These are phyloP conservation scores for Aureobasidium sp. DNA, from an alignment of 2,329 filamentous ascomycete genomes.

Conservation along the genomic window DNA sequence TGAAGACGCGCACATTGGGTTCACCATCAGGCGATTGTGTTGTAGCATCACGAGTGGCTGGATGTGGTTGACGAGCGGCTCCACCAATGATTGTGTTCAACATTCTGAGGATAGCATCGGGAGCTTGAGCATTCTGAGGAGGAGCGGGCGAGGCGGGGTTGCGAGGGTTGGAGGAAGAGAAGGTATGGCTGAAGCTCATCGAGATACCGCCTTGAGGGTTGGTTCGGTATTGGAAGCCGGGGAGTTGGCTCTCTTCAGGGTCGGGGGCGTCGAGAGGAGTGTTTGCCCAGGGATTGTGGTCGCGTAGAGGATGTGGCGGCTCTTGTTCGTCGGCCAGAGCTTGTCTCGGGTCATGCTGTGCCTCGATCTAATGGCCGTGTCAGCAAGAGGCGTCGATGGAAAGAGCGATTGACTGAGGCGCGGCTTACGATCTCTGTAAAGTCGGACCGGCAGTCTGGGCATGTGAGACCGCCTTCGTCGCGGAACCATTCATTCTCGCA, in stretches of 20 bases:
- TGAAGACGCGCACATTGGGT: slow-evolving; percentile 2
- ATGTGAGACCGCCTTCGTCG: slow-evolving; percentile 59
- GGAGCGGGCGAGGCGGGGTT: neutral
- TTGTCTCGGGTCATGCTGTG: slow-evolving; percentile 55
- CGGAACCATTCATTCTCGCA: slow-evolving; percentile 76
- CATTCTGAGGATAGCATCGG: slow-evolving; percentile 12
- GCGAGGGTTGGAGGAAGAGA: neutral
- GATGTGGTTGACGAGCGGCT: neutral
- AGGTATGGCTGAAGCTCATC: slow-evolving; percentile 10
- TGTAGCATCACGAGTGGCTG: neutral
- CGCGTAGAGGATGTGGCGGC: slow-evolving; percentile 26
- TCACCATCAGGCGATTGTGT: neutral
- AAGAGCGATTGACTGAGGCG: neutral
- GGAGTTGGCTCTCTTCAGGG: slow-evolving; percentile 38
- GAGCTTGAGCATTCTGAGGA: neutral
- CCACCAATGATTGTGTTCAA: slow-evolving; percentile 14
- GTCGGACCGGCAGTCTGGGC: slow-evolving; percentile 69
- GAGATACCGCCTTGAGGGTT: slow-evolving; percentile 18
- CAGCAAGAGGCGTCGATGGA: neutral
- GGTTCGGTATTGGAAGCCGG: slow-evolving; percentile 22
- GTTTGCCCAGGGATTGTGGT: slow-evolving; percentile 41
- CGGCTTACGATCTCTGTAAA: slow-evolving; percentile 69
- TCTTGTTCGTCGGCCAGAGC: slow-evolving; percentile 23
- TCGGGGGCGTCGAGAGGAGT: slow-evolving; percentile 38
- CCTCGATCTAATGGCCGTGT: slow-evolving; percentile 32